A percentile compares a stretch with the other conserved stretches of the same genome.
phyloP scores from a whole-genome alignment of 305 asterid species.

The Ajuga reptans region DNA sequence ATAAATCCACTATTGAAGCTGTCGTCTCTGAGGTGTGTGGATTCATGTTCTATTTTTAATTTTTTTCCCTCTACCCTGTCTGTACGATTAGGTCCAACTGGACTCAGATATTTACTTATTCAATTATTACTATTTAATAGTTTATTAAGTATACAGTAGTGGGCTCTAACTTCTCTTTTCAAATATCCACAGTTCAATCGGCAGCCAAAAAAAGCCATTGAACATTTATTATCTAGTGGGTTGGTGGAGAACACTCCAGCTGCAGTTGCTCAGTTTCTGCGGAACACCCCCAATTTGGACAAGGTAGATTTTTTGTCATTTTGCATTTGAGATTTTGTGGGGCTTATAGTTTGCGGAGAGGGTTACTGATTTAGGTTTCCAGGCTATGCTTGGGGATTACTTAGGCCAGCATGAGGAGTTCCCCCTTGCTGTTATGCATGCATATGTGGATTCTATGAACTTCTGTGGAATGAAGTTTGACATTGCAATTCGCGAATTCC shows the following conservation, averaged over 20 bases:
- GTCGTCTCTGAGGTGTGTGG: slow-evolving; percentile 81
- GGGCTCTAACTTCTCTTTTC: slow-evolving; percentile 24
- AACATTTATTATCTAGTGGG: slow-evolving; percentile 67
- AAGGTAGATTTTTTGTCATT: slow-evolving; percentile 45
- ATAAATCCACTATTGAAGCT: slow-evolving; percentile 92
- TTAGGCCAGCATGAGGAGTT: slow-evolving; percentile 98
- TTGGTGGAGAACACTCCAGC: slow-evolving; percentile 78
- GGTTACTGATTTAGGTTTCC: slow-evolving; percentile 27
- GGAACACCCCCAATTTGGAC: slow-evolving; percentile 77
- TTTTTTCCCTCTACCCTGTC: not conserved
- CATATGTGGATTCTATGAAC: slow-evolving; percentile 89
- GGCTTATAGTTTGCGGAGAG: slow-evolving; percentile 18
- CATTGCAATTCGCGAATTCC: slow-evolving; percentile 87
- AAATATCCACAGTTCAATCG: slow-evolving; percentile 70
- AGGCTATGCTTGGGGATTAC: slow-evolving; percentile 96
- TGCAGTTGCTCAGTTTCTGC: slow-evolving; percentile 88
- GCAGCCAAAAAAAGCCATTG: slow-evolving; percentile 72
- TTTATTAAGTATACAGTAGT: slow-evolving; percentile 4
- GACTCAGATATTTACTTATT: slow-evolving; percentile 9
- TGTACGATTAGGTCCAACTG: slow-evolving; percentile 17
- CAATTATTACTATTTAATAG: not conserved
- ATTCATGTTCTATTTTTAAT: not conserved
- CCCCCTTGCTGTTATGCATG: slow-evolving; percentile 98
- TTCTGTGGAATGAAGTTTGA: slow-evolving; percentile 91
- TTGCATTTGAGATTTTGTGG: slow-evolving; percentile 21